A percentile compares a stretch with the other conserved stretches of the same genome.
These are phyloP conservation scores for Cryptococcus sp. DNA, from an alignment of 1,284 basidiomycete species.

Conservation along the genomic window DNA sequence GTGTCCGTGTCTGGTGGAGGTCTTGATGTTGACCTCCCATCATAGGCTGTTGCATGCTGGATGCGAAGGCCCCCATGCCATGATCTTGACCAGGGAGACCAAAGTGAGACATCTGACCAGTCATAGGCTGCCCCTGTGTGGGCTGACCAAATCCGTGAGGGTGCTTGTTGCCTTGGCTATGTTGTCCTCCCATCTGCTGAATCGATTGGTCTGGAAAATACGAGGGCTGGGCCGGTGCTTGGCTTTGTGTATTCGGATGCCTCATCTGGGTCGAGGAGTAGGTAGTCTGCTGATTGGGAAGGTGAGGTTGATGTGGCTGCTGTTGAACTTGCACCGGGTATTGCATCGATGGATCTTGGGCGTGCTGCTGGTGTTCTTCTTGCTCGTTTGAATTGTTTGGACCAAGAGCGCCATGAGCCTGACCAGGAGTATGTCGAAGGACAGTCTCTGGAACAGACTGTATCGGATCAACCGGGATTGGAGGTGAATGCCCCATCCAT, in stretches of 20 bases:
- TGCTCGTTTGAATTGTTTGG: no score
- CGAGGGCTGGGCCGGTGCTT: no score
- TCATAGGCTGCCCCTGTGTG: no score
- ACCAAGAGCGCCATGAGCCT: no score
- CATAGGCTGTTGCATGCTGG: slow-evolving; percentile 2
- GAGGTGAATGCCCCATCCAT: slow-evolving; percentile 40
- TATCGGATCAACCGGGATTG: slow-evolving; percentile 38
- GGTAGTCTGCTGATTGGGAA: background rate
- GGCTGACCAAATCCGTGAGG: no score
- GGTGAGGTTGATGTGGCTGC: background rate
- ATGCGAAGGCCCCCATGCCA: no score
- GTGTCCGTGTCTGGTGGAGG: slow-evolving; percentile 1
- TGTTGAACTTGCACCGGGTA: background rate
- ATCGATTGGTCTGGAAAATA: no score
- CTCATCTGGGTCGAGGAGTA: no score
- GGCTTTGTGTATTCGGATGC: no score
- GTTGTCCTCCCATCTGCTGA: no score
- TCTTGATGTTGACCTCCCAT: background rate
- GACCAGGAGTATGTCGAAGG: slow-evolving; percentile 17
- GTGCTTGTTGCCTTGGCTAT: background rate
- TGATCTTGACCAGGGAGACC: no score
- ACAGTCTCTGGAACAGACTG: slow-evolving; percentile 24
- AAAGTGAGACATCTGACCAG: no score
- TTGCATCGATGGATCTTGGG: slow-evolving; percentile 1
- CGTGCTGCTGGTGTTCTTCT: slow-evolving; percentile 1